Base-by-base conservation (phyloP, 495 filamentous ascomycete species). In the Pseudoneurospora amorphoporcata region DNA sequence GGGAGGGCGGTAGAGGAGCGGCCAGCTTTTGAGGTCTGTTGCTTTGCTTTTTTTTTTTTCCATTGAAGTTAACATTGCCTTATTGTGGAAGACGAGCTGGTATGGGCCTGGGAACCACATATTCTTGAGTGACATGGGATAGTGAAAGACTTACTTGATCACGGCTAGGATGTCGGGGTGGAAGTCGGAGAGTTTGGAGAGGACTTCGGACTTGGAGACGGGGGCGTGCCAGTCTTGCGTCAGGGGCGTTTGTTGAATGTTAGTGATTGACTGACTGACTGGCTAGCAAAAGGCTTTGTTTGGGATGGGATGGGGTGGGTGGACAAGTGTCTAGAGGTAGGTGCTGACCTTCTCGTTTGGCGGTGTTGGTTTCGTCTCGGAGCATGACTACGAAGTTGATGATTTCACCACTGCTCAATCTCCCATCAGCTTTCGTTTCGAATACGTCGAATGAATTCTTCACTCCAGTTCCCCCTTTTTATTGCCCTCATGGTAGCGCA, bases 1-100 rank as follows among this genome's bases (percentile, higher is more conserved):
- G 12, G 80, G 80, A 8, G 77, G 39, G 35, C 79, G 80, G 40
- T 79, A 79, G 9, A 82, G 77, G 14, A 88, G 77, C n/a, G 80
- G 81, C 85, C 85, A 88, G 29, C 76, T 75, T 53, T 82, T 84
- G 39, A 86, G 74, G 17, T 83, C 82, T 4, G 74, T 76, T 53
- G 82, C 83, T 74, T 81, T 80, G 29, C 71, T 72, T 23, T 23
- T 23, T 23, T 23, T 23, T 23, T 23, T 23, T 23, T 23, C 1
- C 23, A 23, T 23, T 23, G 23, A 23, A 23, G 23, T 23, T 23
- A 23, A 23, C 23, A 23, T 23, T 23, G 1, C 23, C 23, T 23
- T 0, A 23, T 23, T 23, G 23, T 23, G 23, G 23, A 23, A 23
- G 23, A 23, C 23, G 23, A 23, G 35, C 16, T 14, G n/a, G 10